phyloP scores from a whole-genome alignment of 345 rosid genomes.

The Eucalyptus fibrosa region DNA sequence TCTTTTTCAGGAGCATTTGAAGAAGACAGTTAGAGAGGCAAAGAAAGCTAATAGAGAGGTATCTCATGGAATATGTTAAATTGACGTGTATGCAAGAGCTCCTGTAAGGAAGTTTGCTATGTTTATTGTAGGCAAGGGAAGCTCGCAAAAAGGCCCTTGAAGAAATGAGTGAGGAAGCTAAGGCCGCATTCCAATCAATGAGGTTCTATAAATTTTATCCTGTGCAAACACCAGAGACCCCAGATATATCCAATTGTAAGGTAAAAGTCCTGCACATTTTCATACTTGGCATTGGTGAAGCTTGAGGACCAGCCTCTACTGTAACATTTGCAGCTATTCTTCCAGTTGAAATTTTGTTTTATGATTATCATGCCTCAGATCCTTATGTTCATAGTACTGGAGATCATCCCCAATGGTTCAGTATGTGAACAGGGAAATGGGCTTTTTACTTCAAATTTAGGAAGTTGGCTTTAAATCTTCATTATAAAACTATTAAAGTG shows the following conservation, averaged over 20 bases:
- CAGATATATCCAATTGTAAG: slow-evolving; percentile 63
- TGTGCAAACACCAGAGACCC: slow-evolving; percentile 49
- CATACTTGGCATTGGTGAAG: neutral
- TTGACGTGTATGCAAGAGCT: neutral
- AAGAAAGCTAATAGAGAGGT: slow-evolving; percentile 88
- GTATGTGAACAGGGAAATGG: neutral
- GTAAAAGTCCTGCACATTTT: slow-evolving; percentile 10
- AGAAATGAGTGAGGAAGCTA: slow-evolving; percentile 77
- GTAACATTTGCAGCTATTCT: neutral
- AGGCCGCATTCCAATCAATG: slow-evolving; percentile 48
- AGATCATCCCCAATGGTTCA: neutral
- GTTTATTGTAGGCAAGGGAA: slow-evolving; percentile 57
- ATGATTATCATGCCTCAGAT: neutral
- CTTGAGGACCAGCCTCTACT: neutral
- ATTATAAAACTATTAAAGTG: neutral
- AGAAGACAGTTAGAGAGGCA: slow-evolving; percentile 76
- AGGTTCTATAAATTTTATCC: slow-evolving; percentile 97
- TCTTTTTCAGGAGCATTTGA: slow-evolving; percentile 52
- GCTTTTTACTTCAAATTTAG: neutral
- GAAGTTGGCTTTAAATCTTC: neutral
- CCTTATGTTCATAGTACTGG: neutral
- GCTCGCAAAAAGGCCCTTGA: slow-evolving; percentile 69
- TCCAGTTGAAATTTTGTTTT: neutral
- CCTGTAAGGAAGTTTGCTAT: neutral
- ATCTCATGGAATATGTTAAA: neutral